Evolutionary conservation across 495 filamentous ascomycete species (phyloP).

Genomic region (Penicillium diatomitis): DNA sequence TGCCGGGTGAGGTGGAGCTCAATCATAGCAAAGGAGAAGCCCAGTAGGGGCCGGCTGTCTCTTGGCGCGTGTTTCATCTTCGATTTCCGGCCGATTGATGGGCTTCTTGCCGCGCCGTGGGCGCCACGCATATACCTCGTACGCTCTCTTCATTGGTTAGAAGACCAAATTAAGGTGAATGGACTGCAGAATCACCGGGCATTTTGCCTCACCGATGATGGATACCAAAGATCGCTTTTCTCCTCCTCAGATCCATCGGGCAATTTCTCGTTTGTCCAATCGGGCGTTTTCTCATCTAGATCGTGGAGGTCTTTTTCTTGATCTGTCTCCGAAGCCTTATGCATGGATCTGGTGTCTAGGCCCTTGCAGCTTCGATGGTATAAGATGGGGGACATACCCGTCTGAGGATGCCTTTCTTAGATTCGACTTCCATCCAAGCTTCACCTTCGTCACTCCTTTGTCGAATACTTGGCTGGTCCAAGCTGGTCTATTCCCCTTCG

Average conservation of each 20-base stretch:
- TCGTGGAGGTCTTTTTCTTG: too few relatives aligned
- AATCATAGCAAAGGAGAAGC: background rate
- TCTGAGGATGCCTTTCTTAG: background rate
- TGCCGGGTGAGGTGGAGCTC: background rate
- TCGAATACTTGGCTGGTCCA: background rate
- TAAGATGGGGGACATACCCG: background rate
- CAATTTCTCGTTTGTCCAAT: background rate
- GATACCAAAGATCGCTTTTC: background rate
- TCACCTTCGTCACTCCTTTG: background rate
- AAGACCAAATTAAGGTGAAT: too few relatives aligned
- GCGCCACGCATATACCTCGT: background rate
- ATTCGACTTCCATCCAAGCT: background rate
- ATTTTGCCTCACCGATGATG: background rate
- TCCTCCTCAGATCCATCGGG: background rate
- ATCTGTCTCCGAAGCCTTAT: too few relatives aligned
- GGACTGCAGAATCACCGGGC: background rate
- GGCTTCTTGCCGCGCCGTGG: background rate
- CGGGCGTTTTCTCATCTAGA: background rate
- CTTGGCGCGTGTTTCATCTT: conserved; percentile 1
- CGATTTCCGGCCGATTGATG: background rate
- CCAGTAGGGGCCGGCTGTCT: background rate
- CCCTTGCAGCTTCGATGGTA: background rate
- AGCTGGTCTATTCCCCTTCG: background rate
- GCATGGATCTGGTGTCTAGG: too few relatives aligned
- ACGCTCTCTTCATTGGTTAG: background rate